A percentile compares a stretch with the other conserved stretches of the same genome.
Conservation (phyloP, 2,329 filamentous ascomycete species). For the Colletotrichum cuscutae region DNA sequence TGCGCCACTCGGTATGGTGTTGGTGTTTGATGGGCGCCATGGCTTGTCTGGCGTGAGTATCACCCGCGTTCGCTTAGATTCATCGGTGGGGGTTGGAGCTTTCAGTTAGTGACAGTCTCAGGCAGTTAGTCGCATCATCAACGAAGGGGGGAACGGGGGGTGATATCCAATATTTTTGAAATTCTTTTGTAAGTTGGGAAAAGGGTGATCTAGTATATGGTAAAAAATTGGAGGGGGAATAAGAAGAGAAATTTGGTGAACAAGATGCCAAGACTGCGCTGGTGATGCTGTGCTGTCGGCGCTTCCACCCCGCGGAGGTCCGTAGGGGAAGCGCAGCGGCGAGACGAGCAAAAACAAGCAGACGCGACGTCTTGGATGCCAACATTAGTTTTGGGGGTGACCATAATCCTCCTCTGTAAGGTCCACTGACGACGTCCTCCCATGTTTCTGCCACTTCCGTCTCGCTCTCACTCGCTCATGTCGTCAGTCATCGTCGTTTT, state of each 20-base stretch:
- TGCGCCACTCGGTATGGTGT: no score
- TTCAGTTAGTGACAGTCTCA: neutral
- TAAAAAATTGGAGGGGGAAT: slow-evolving; percentile 12
- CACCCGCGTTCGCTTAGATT: neutral
- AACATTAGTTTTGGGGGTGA: slow-evolving; percentile 4
- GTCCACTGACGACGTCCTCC: neutral
- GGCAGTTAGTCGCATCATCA: neutral
- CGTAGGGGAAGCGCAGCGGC: neutral
- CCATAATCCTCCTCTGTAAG: neutral
- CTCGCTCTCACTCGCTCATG: neutral
- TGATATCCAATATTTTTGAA: slow-evolving; percentile 9
- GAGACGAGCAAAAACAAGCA: neutral
- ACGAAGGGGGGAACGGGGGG: neutral
- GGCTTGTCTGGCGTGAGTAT: neutral
- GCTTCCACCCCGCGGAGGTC: neutral
- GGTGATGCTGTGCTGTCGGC: neutral
- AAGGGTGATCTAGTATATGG: slow-evolving; percentile 22
- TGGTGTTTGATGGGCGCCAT: neutral
- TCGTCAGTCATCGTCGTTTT: neutral
- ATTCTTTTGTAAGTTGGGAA: neutral
- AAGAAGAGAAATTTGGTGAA: slow-evolving; percentile 8
- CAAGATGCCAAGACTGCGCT: slow-evolving; percentile 5
- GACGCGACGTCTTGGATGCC: slow-evolving; percentile 1
- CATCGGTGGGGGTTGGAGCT: neutral
- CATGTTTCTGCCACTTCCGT: neutral